Base-by-base conservation (phyloP, 257 asterid species). In the Jacaranda mimosifolia region DNA sequence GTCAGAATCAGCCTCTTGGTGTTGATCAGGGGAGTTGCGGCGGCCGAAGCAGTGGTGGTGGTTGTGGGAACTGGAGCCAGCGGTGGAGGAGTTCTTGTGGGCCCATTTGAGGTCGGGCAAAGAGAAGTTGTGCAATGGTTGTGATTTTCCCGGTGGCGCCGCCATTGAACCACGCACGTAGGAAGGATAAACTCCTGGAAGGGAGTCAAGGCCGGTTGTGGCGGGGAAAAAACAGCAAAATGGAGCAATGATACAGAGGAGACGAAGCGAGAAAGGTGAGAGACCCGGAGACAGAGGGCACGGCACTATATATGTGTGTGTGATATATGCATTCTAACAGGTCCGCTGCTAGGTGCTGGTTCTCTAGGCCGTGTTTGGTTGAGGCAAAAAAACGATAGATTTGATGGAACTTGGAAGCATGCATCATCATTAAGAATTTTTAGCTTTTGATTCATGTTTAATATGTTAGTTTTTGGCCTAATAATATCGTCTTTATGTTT, bases 121-220 rank as follows among this genome's bases (percentile, higher is more conserved):
- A 26, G 92, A 82, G 83, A 93, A 93, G 88, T 93, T 89, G 88
- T 91, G 98, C 67, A 93, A 85, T 58, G 97, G 94, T 72, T 91
- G 94, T 21, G 98, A 85, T 78, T 89, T 93, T 70, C 80, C 75
- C 38, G 98, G 96, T 57, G 91, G 91, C n/a, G 91, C 83, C 71
- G 92, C 97, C 97, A 91, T 93, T 78, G 69, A 77, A 63, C 56
- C 74, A 58, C 67, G 60, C 82, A 73, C 73, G 79, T 18, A 65
- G 3, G 18, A 35, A 21, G 9, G 10, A 59, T 53, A 18, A 5
- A 8, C 68, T 26, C 32, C 2, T 53, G 11, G 51, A 9, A 73
- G 10, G 36, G 63, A 52, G 17, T 32, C 0, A 63, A 14, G 55
- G 77, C 58, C n/a, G 69, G 71, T 10, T 43, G 32, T 18, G 0